Percentiles rank a stretch among this genome's conserved stretches.
Evolutionary conservation across 2,329 filamentous ascomycete species (phyloP).

Genomic region (Bretziella fagacearum): DNA sequence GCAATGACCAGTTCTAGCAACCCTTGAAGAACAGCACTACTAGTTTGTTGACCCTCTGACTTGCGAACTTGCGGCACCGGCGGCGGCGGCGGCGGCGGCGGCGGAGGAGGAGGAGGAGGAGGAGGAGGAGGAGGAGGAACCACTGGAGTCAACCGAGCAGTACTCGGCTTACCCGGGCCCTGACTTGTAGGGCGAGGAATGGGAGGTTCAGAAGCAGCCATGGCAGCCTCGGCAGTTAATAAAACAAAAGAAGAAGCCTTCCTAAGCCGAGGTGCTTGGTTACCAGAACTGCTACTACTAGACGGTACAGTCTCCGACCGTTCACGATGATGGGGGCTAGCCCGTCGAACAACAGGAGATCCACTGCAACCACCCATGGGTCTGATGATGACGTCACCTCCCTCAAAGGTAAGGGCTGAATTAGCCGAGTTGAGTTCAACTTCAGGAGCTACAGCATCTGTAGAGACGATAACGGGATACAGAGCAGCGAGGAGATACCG

Average conservation of each 20-base stretch:
- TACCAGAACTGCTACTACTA: not conserved
- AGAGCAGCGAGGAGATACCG: constrained; percentile 62
- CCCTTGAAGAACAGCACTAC: constrained; percentile 56
- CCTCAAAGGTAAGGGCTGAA: constrained; percentile 67
- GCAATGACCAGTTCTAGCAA: constrained; percentile 61
- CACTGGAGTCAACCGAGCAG: constrained; percentile 45
- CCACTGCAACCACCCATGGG: constrained; percentile 47
- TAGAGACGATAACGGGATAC: constrained; percentile 76
- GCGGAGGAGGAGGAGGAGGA: no score
- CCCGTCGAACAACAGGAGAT: constrained; percentile 48
- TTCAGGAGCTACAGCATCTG: constrained; percentile 66
- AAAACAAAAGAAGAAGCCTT: constrained; percentile 85
- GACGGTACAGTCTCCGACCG: constrained; percentile 29
- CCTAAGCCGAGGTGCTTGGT: constrained; percentile 38
- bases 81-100: constrained; percentile 13
- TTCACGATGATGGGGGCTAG: constrained; percentile 34
- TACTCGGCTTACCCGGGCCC: constrained; percentile 26
- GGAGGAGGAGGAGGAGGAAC: constrained; percentile 31
- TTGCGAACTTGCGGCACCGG: constrained; percentile 15
- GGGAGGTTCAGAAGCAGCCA: constrained; percentile 28
- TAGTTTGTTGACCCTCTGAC: constrained; percentile 36
- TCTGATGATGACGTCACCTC: constrained; percentile 67
- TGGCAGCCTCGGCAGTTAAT: constrained; percentile 47
- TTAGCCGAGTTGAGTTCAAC: constrained; percentile 75
- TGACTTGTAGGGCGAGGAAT: not conserved